Base-by-base conservation (phyloP, 2,329 filamentous ascomycete genomes). In the Chaetoscypha palmicola region DNA sequence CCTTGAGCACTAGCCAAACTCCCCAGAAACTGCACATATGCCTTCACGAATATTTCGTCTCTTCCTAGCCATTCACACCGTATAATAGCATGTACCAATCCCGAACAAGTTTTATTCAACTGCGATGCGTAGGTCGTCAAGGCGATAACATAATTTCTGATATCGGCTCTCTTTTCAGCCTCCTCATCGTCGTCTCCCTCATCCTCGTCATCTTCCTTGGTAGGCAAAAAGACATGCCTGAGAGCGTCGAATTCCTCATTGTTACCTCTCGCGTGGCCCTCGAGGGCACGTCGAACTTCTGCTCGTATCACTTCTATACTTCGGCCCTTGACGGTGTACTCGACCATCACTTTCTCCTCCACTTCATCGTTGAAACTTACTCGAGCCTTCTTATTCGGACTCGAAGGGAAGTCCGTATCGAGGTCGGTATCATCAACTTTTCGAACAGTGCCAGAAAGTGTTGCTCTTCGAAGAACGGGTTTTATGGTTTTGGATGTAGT, bases 1-100 rank as follows among this genome's bases (percentile, higher is more conserved):
- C 86, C 83, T 58, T 96, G 87, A 0, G 89, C 84, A 48, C 86
- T 94, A 41, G 89, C 79, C 35, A 98, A 68, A 28, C 81, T 79
- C 14, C 77, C 76, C 19, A 87, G 66, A 54, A 87, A 83, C 56
- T 80, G 73, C 43, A 75, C 72, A 59, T 86, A 89, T 40, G 78
- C 75, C 54, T 77, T 76, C 45, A 79, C 71, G 58, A 87, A 87
- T 26, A 71, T 68, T 21, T 78, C 74, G 48, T 83, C 78, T 45
- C 79, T 73, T 8, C 77, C 79, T 26, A 82, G 66, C 81, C 81
- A 85, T 24, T 75, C 73, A 58, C 74, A 79, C 41, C 69, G 66
- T n/a, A 84, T 64, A 7, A 83, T 68, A 39, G 68, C 70, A 53
- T 70, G 71, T 45, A 84, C 71, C 21, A 85, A 65, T 3, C 72